Base-by-base conservation (phyloP, 306 rosid genomes). In the Pterocarpus macrocarpus region DNA sequence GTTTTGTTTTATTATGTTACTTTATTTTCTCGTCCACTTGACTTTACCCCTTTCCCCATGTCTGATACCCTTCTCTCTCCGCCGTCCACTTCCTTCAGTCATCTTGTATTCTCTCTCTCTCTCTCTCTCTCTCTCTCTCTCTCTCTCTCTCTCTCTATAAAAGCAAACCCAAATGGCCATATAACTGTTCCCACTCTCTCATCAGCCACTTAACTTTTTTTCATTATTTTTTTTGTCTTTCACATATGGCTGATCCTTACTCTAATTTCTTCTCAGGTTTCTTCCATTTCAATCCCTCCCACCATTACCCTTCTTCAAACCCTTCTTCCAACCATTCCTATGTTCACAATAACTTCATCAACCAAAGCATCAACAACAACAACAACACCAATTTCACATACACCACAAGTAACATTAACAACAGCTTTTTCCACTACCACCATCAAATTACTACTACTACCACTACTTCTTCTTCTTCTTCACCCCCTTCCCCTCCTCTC, bases 71-170 rank as follows among this genome's bases (percentile, higher is more conserved):
- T 66, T 67, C 82, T 72, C 76, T 87, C 86, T 82, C 83, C 85
- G 87, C 91, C 95, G 83, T 85, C 83, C 91, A 86, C 95, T 89
- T 66, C 76, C 91, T 87, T 91, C 89, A 82, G 92, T 83, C 92
- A 89, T 90, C 87, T 88, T 88, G 88, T 89, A 77, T 2, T 43
- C 94, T 87, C 87, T 75, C 91, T 82, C 87, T n/a, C n/a, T n/a
- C n/a, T n/a, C 87, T 75, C 91, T 43, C 94, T 87, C 87, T 75
- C 91, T 43, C 94, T 87, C 87, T 75, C 91, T 43, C 94, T 87
- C 87, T 75, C 91, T 43, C 94, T 87, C 87, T 75, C 91, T 70
- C 80, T 84, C 71, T 78, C 71, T 71, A 72, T 78, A 73, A 83
- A 83, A 83, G 83, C 57, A 30, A 64, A 70, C 56, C 22, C 58